Conservation (phyloP, 192 early-diverging fungal genomes). For the Podila verticillata region DNA sequence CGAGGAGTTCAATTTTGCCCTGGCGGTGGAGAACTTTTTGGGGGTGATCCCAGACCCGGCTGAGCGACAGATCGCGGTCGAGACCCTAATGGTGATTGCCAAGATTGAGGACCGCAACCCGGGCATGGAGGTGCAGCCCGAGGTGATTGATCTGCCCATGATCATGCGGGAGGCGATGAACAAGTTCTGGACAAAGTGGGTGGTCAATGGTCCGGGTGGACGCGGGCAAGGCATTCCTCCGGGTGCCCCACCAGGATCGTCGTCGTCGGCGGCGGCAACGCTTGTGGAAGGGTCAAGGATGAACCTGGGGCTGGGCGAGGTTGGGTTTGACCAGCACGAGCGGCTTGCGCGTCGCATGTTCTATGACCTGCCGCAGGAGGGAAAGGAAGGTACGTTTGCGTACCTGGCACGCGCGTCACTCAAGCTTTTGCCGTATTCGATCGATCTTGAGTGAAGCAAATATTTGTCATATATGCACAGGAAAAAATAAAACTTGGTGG, state of each 20-base stretch:
- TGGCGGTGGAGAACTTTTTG: conserved; percentile 79
- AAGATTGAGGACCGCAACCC: conserved; percentile 74
- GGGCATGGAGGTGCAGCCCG: conserved; percentile 58
- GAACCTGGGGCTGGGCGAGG: conserved; percentile 27
- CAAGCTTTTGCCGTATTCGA: conserved; percentile 52
- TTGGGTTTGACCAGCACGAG: conserved; percentile 72
- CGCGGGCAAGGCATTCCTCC: conserved; percentile 29
- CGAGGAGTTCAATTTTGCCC: conserved; percentile 87
- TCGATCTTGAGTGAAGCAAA: conserved; percentile 32
- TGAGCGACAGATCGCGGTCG: conserved; percentile 80
- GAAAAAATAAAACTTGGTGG: neutral
- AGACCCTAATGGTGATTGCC: conserved; percentile 75
- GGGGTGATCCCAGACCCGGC: conserved; percentile 80
- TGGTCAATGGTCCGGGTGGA: conserved; percentile 50
- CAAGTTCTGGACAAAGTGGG: conserved; percentile 78
- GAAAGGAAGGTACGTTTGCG: conserved; percentile 68
- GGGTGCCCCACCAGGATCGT: too few relatives aligned
- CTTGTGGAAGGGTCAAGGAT: neutral
- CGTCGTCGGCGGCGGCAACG: neutral
- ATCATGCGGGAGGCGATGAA: conserved; percentile 75
- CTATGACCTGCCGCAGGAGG: conserved; percentile 79
- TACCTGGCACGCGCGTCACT: conserved; percentile 65
- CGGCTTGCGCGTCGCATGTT: conserved; percentile 75
- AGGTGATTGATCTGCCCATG: conserved; percentile 64
- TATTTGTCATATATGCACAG: too few relatives aligned